A percentile compares a stretch with the other conserved stretches of the same genome.
phyloP scores from a whole-genome alignment of 2,329 filamentous ascomycete species.

The Thelonectria blattea region DNA sequence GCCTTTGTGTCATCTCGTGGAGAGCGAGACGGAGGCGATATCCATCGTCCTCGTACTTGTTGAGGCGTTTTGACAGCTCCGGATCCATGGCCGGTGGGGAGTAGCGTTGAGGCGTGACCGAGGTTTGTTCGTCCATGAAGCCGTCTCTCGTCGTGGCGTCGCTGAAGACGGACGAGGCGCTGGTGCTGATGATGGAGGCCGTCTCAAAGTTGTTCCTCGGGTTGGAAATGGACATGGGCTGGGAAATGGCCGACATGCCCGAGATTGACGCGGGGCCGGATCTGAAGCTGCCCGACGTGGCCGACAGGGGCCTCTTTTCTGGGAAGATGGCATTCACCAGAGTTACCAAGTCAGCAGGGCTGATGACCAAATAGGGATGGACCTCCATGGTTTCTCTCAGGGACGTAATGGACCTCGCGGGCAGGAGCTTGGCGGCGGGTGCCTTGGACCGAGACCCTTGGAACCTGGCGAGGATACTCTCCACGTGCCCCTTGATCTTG shows the following conservation, averaged over 20 bases:
- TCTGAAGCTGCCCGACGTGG: constrained; percentile 65
- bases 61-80: constrained; percentile 50
- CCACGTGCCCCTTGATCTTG: constrained; percentile 71
- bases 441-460: constrained; percentile 57
- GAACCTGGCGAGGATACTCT: constrained; percentile 73
- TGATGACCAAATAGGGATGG: constrained; percentile 80
- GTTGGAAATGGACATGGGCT: constrained; percentile 67
- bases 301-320: constrained; percentile 69
- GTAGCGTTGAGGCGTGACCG: constrained; percentile 58
- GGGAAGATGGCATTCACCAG: constrained; percentile 86
- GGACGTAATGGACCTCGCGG: constrained; percentile 74
- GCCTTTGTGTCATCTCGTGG: constrained; percentile 71
- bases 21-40: constrained; percentile 70
- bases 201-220: constrained; percentile 66
- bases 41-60: constrained; percentile 68
- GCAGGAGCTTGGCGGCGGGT: constrained; percentile 65
- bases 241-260: constrained; percentile 72
- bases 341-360: constrained; percentile 78
- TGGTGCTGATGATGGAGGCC: constrained; percentile 74
- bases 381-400: constrained; percentile 78
- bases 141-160: constrained; percentile 71
- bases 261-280: constrained; percentile 72
- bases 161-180: constrained; percentile 74
- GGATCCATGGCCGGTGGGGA: constrained; percentile 58
- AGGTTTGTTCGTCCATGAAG: constrained; percentile 61